Evolutionary conservation across 768 basidiomycete species (phyloP), one percentile per base, ranked within the genome.

Genomic region (Boletus huronensis): DNA sequence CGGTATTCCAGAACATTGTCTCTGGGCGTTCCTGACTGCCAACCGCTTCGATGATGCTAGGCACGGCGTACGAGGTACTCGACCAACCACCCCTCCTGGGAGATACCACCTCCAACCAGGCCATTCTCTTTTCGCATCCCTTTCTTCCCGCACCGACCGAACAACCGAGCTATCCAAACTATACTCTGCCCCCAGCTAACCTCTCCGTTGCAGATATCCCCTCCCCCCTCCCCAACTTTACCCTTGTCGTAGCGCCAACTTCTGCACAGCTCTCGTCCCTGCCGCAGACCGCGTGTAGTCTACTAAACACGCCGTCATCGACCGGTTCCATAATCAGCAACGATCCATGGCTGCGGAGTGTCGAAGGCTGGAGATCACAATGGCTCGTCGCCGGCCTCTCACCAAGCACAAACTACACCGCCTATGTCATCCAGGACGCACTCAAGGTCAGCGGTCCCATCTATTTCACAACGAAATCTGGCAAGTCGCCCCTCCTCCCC

Each of bases 381-480:
- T 93, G 83, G 79, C 64, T 88, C 2, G 54, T 90, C 9, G 77
- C 75, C 1, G 82, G 78, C 0, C 74, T 95, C 17, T 70, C 73
- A 1, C 76, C 85, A 6, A 73, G 74, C 10, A 90, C 87, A 31
- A 94, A 94, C 62, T 94, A 93, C 62, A 92, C 90, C 1, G 83
- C 79, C 0, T 93, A 83, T 62, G 79, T 84, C 14, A 61, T 90
- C 3, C 74, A 82, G 57, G 77, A 82, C 54, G 73, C 70, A 8
- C 75, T 79, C 43, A 79, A 80, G 60, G 78, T 90, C 45, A 82
- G 78, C 52, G 83, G 81, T 3, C 90, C 90, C 0, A 79, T 87
- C 2, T 86, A 79, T 60, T 87, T 93, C 54, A 66, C 74, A 8
- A 93, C 91, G 3, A 93, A 94, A 73, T 85, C 87, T 17, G 75